phyloP scores from a whole-genome alignment of 225 moss, liverwort and hornwort genomes.

The Neckera pumila region DNA sequence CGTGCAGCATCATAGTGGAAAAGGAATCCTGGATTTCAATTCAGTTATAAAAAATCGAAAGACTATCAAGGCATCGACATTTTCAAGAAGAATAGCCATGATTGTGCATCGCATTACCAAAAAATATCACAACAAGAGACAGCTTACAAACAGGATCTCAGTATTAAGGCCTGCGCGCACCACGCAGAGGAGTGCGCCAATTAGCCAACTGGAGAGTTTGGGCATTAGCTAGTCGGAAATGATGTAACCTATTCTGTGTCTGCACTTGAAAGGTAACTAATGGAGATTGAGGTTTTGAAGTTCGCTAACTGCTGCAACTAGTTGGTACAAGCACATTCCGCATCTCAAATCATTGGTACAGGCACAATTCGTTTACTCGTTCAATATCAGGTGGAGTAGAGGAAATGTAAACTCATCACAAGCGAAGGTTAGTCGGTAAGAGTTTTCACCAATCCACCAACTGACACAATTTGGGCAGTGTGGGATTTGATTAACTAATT shows the following conservation, averaged over 20 bases:
- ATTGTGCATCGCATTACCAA: no score
- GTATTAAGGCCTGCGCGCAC: no score
- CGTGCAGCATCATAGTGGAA: no score
- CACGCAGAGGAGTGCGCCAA: not conserved
- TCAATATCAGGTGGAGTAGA: not conserved
- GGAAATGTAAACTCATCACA: not conserved
- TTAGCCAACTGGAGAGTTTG: not conserved
- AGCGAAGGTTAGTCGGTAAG: not conserved
- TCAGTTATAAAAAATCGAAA: no score
- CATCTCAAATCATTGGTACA: not conserved
- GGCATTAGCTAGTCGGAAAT: not conserved
- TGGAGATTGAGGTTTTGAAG: not conserved
- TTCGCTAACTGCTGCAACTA: not conserved
- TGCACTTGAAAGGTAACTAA: not conserved
- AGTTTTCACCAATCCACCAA: no score
- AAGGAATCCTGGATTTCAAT: no score
- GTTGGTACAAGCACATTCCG: not conserved
- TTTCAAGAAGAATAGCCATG: no score
- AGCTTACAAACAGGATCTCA: no score
- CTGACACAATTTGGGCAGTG: no score
- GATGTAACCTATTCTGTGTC: not conserved
- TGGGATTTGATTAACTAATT: not conserved
- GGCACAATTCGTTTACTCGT: not conserved
- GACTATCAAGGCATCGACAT: no score
- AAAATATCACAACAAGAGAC: no score